Evolutionary conservation across 1,284 basidiomycete genomes (phyloP), one percentile per base, ranked within the genome.

Genomic region (Psilocybe mexicana): DNA sequence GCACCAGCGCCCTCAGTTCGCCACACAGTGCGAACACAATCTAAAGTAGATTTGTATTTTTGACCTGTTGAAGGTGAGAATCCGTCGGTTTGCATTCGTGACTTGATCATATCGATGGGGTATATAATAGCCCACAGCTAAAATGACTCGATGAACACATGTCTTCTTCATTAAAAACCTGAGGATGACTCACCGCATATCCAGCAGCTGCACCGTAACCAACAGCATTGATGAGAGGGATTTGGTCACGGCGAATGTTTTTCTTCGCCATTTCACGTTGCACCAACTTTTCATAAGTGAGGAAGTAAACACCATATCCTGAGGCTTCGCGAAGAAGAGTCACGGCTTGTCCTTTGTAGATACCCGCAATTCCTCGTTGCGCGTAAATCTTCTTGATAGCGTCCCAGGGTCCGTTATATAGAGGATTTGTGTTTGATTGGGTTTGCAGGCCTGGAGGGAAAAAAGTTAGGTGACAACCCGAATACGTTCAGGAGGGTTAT

Each of bases 31-130:
- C 84, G 82, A 40, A 92, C 85, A 65, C 94, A 97, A 70, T 97
- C 90, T 35, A 92, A 63, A 8, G 92, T 85, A 10, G 90, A 91
- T 43, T 79, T 82, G 77, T 96, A 98, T 70, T 90, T 90, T 66
- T 90, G 86, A 40, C 88, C 89, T 55, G 86, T 86, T 23, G 83
- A 73, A 5, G 84, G 77, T 44, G 85, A 81, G 70, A 96, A 92
- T 0, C 90, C 89, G 70, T 98, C 96, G 0, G 95, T 98, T 76
- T 98, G 96, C 79, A 98, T 89, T 56, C 94, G 87, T 28, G 91
- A 93, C 72, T 98, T 98, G 72, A 98, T 87, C 82, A 97, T 93
- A 74, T 96, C 95, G 72, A 94, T 88, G 6, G 93, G 93, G 76
- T 95, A 95, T 76, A 94, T 94, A 8, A 92, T 78, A 25, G 82